Conservation (phyloP, 768 basidiomycete genomes). For the Pisolithus microcarpus region DNA sequence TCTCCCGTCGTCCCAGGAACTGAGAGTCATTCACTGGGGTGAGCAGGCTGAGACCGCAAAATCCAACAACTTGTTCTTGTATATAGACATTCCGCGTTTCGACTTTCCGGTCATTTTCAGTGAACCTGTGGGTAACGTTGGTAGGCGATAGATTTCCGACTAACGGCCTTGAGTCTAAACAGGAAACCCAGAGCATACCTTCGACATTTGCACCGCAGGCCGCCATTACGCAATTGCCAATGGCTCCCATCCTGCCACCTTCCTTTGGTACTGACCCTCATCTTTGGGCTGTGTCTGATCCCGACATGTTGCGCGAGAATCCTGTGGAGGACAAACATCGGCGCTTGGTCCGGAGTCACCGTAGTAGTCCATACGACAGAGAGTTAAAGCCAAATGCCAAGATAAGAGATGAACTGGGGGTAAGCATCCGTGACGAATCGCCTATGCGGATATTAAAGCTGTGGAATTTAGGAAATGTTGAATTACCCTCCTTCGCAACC, state of each 20-base stretch:
- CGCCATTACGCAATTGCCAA: conserved; percentile 35
- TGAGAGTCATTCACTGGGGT: not conserved
- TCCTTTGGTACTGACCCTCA: conserved; percentile 57
- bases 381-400: conserved; percentile 97
- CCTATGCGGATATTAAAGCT: not conserved
- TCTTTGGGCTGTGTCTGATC: conserved; percentile 86
- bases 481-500: conserved; percentile 85
- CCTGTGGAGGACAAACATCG: conserved; percentile 98
- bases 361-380: conserved; percentile 89
- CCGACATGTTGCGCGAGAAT: conserved; percentile 87
- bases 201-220: conserved; percentile 38
- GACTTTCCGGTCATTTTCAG: conserved; percentile 96
- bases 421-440: conserved; percentile 32
- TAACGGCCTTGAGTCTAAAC: not conserved
- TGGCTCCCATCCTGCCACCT: conserved; percentile 34
- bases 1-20: not conserved
- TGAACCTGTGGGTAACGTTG: conserved; percentile 57
- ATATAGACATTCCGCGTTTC: conserved; percentile 92
- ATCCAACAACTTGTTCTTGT: conserved; percentile 90
- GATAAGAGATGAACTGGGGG: conserved; percentile 86
- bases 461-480: conserved; percentile 65
- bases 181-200: conserved; percentile 38
- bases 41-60: conserved; percentile 80
- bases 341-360: conserved; percentile 86
- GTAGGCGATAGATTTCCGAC: not conserved